These are phyloP conservation scores for Aspergillus fijiensis DNA, from an alignment of 2,329 filamentous ascomycete species.

Conservation along the genomic window DNA sequence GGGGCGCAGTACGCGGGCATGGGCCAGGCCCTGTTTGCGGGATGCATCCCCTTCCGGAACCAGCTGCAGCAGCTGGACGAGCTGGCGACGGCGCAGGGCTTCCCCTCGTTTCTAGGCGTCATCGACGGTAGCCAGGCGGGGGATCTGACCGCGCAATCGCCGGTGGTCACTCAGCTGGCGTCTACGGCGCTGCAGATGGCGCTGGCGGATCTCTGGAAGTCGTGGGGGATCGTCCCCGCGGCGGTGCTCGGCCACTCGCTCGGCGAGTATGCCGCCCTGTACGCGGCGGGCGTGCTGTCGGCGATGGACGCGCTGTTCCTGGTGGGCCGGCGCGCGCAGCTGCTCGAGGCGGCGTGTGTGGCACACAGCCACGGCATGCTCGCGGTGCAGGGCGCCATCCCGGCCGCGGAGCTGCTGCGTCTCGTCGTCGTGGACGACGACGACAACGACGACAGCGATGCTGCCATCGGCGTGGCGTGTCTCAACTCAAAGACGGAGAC, in stretches of 20 bases:
- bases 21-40: too few species aligned
- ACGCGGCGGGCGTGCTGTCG: slow-evolving; percentile 36
- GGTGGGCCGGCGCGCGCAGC: slow-evolving; percentile 66
- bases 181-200: slow-evolving; percentile 43
- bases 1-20: too few species aligned
- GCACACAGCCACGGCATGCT: slow-evolving; percentile 67
- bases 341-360: slow-evolving; percentile 65
- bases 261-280: slow-evolving; percentile 40
- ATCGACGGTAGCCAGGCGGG: too few species aligned
- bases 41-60: too few species aligned
- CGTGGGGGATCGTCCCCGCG: slow-evolving; percentile 30
- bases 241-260: slow-evolving; percentile 57
- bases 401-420: slow-evolving; percentile 41
- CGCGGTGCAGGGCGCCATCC: slow-evolving; percentile 50
- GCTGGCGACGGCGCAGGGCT: too few species aligned
- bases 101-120: too few species aligned
- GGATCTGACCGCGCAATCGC: slow-evolving; percentile 9
- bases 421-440: not conserved
- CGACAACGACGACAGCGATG: too few species aligned
- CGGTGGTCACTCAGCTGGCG: slow-evolving; percentile 39
- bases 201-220: slow-evolving; percentile 31
- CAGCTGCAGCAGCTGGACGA: too few species aligned
- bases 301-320: slow-evolving; percentile 56
- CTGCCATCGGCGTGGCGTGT: slow-evolving; percentile 28
- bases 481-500: slow-evolving; percentile 49